Conservation (phyloP, 75 land plant genomes). For the Isoetes taiwanensis region DNA sequence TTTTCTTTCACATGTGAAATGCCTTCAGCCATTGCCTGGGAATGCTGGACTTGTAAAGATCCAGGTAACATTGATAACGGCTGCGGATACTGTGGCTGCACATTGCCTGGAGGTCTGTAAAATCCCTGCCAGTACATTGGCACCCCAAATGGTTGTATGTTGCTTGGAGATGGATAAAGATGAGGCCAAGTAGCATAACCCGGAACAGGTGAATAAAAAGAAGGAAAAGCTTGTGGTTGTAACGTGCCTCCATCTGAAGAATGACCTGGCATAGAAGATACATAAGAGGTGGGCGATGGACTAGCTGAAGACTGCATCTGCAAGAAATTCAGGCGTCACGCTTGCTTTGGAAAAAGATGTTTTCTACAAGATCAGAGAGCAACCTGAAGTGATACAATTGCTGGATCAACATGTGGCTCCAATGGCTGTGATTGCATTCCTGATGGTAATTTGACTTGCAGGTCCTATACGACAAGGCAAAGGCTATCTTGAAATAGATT, state of each 20-base stretch:
- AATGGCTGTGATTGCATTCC: not conserved
- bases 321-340: too few species aligned
- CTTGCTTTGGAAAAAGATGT: too few species aligned
- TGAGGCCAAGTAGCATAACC: constrained; percentile 1
- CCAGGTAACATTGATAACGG: not conserved
- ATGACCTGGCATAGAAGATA: too few species aligned
- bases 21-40: too few species aligned
- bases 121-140: not conserved
- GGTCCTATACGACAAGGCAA: not conserved
- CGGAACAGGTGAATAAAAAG: not conserved
- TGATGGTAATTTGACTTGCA: constrained; percentile 1
- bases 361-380: too few species aligned
- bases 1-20: too few species aligned
- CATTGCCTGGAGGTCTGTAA: not conserved
- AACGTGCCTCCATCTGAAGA: too few species aligned
- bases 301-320: too few species aligned
- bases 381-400: too few species aligned
- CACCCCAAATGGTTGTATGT: not conserved
- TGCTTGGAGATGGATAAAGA: not conserved
- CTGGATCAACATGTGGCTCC: not conserved
- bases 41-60: too few species aligned
- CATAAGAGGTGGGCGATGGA: too few species aligned
- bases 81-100: not conserved
- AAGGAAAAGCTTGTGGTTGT: too few species aligned
- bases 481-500: not conserved